Evolutionary conservation across 192 early-diverging fungal species (phyloP).

Genomic region (Umbelopsis isabellina): DNA sequence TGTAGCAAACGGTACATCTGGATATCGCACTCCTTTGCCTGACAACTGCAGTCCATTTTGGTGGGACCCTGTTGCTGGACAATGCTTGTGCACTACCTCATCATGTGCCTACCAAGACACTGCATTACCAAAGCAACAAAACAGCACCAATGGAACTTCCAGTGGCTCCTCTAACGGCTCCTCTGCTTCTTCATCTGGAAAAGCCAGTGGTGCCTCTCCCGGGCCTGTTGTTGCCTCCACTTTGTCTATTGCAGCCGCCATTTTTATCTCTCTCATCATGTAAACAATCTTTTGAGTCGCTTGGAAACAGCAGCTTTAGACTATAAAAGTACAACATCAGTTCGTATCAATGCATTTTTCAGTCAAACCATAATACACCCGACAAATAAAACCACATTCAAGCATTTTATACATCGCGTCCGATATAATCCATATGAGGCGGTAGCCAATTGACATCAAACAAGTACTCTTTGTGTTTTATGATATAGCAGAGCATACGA

Average conservation of each 20-base stretch:
- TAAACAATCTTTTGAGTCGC: background rate
- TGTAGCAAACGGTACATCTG: conserved; percentile 31
- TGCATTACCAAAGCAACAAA: conserved; percentile 25
- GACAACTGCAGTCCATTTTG: conserved; percentile 67
- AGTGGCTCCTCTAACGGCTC: conserved; percentile 9
- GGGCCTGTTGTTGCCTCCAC: background rate
- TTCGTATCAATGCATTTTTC: too few species aligned
- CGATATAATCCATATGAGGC: too few species aligned
- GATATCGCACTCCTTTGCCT: conserved; percentile 51
- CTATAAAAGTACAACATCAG: too few species aligned
- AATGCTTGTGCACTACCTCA: conserved; percentile 60
- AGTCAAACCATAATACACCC: too few species aligned
- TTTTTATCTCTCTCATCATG: conserved; percentile 2
- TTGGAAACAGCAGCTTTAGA: too few species aligned
- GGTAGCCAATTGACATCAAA: too few species aligned
- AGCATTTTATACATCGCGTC: too few species aligned
- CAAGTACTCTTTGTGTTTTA: conserved; percentile 15
- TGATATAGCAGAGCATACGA: conserved; percentile 14
- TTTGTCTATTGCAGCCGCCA: background rate
- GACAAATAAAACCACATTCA: too few species aligned
- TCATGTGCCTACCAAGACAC: conserved; percentile 62
- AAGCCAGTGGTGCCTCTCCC: background rate
- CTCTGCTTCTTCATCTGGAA: conserved; percentile 6
- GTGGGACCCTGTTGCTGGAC: conserved; percentile 70
- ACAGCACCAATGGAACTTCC: conserved; percentile 9